Evolutionary conservation across 225 moss, liverwort and hornwort genomes (phyloP).

Genomic region (Physcomitrium patens): DNA sequence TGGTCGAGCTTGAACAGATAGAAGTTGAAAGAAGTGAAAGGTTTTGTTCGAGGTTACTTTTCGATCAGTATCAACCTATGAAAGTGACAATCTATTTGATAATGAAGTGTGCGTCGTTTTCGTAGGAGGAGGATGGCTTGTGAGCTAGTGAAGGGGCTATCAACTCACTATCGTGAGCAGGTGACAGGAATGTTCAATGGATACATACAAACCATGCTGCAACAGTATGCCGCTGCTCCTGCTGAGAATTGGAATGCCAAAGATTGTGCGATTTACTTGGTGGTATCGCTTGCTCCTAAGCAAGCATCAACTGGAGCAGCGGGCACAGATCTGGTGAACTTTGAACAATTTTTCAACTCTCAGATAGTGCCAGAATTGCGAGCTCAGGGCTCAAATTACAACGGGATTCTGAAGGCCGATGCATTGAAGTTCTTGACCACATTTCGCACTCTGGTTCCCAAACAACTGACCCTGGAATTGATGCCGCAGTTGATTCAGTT

Average conservation of each 20-base stretch:
- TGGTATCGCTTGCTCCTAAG: conserved; percentile 89
- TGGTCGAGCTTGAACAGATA: not conserved
- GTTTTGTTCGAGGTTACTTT: not conserved
- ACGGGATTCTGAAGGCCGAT: conserved; percentile 85
- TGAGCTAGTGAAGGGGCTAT: conserved; percentile 96
- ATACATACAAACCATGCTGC: conserved; percentile 82
- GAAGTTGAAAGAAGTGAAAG: not conserved
- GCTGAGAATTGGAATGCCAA: conserved; percentile 92
- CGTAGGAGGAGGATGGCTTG: conserved; percentile 94
- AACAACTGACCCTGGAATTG: conserved; percentile 71
- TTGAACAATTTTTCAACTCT: conserved; percentile 85
- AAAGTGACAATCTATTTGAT: not conserved
- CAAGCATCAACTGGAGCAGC: conserved; percentile 77
- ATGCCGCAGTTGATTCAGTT: conserved; percentile 77
- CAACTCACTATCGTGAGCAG: conserved; percentile 84
- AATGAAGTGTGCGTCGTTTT: conserved; percentile 9
- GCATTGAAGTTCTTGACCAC: conserved; percentile 94
- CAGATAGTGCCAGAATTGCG: conserved; percentile 89
- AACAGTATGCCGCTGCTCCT: conserved; percentile 77
- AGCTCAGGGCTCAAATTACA: conserved; percentile 65
- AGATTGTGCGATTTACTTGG: conserved; percentile 92
- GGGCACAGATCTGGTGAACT: conserved; percentile 84
- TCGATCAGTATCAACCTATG: not conserved
- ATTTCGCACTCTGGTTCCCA: conserved; percentile 87
- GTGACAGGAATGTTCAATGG: conserved; percentile 87